phyloP scores from a whole-genome alignment of 2,329 filamentous ascomycete species.

The Podosphaera leucotricha region DNA sequence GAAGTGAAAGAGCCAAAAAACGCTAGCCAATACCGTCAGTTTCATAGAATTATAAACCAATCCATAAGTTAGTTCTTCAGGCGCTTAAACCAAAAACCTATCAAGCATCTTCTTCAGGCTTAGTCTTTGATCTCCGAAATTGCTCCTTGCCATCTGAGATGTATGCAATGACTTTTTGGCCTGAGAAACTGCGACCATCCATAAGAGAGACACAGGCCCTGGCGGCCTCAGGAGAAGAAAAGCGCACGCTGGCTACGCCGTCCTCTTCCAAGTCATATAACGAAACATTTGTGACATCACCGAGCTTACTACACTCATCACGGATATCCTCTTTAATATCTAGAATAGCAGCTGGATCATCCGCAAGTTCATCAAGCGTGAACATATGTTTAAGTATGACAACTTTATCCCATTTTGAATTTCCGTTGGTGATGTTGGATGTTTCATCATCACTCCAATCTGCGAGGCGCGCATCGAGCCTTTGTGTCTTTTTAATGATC shows the following conservation, averaged over 20 bases:
- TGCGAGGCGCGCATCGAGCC: constrained; percentile 71
- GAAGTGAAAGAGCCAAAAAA: no score
- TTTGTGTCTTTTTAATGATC: constrained; percentile 76
- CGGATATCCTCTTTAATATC: constrained; percentile 91
- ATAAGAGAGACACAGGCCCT: constrained; percentile 49
- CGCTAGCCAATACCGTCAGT: no score
- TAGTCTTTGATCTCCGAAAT: constrained; percentile 36
- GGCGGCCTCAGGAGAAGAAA: constrained; percentile 47
- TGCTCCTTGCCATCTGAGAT: constrained; percentile 47
- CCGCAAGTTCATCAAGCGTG: constrained; percentile 59
- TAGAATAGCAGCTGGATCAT: constrained; percentile 58
- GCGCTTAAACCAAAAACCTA: no score
- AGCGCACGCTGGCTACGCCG: constrained; percentile 69
- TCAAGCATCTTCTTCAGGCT: background rate
- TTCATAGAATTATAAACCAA: no score
- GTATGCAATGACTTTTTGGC: constrained; percentile 45
- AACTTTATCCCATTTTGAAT: constrained; percentile 45
- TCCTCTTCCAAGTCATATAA: constrained; percentile 71
- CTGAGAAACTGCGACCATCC: constrained; percentile 60
- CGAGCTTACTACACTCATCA: constrained; percentile 70
- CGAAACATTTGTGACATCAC: constrained; percentile 72
- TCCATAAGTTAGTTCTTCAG: no score
- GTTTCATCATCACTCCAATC: constrained; percentile 90
- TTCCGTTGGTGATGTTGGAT: constrained; percentile 29
- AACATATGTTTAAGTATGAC: constrained; percentile 90